These are phyloP conservation scores for Lactifluus volemus DNA, from an alignment of 768 basidiomycete genomes.

Conservation along the genomic window DNA sequence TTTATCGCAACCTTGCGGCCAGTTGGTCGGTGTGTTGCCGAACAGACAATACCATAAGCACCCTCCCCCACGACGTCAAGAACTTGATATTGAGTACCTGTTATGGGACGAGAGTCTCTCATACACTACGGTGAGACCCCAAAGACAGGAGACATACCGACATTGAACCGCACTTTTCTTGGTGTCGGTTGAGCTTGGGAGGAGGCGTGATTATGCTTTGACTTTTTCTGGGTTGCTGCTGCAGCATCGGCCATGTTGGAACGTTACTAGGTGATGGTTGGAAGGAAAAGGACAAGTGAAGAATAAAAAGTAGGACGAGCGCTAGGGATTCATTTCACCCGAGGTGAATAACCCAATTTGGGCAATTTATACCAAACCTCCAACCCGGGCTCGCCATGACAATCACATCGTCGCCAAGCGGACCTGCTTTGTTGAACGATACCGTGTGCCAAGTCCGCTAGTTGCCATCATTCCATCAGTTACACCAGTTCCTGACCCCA, in stretches of 20 bases:
- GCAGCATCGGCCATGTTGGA: constrained; percentile 19
- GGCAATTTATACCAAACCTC: neutral
- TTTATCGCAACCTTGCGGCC: constrained; percentile 91
- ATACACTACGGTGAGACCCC: neutral
- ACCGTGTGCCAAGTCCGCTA: too few relatives aligned
- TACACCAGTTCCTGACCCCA: too few relatives aligned
- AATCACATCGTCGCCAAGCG: constrained; percentile 1
- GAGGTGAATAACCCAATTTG: constrained; percentile 1
- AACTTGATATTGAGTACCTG: constrained; percentile 50
- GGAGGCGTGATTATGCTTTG: constrained; percentile 40
- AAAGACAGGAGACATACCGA: constrained; percentile 37
- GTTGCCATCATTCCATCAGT: too few relatives aligned
- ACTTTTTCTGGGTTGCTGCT: constrained; percentile 24
- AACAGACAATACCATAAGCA: constrained; percentile 89
- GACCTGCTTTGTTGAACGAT: too few relatives aligned
- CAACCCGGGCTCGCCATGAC: neutral
- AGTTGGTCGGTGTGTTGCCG: constrained; percentile 69
- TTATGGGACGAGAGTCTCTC: neutral
- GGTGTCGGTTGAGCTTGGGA: constrained; percentile 48
- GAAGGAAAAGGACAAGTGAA: constrained; percentile 4
- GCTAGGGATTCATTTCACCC: neutral
- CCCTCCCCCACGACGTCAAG: constrained; percentile 89
- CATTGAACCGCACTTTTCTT: constrained; percentile 84
- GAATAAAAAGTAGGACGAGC: constrained; percentile 8
- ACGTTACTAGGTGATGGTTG: constrained; percentile 12